Evolutionary conservation across 2,329 filamentous ascomycete species (phyloP).

Genomic region (Colletotrichum tropicicola): DNA sequence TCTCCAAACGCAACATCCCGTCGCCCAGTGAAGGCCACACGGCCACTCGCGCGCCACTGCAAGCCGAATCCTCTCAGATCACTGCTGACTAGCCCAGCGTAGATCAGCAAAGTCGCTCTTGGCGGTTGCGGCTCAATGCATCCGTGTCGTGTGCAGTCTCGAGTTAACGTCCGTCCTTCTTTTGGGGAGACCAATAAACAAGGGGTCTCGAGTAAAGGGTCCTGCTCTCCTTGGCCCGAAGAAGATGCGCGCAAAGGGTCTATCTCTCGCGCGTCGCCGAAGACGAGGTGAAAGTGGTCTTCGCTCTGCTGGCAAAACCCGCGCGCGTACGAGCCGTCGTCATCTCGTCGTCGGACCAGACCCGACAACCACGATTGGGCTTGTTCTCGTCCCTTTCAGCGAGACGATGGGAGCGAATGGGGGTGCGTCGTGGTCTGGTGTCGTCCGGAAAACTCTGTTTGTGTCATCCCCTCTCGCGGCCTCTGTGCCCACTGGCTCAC

Average conservation of each 20-base stretch:
- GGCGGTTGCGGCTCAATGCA: too few species aligned
- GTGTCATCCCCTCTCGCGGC: constrained; percentile 1
- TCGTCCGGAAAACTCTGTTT: constrained; percentile 18
- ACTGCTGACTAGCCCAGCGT: too few species aligned
- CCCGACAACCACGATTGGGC: constrained; percentile 1
- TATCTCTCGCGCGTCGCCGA: neutral
- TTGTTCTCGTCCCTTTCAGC: neutral
- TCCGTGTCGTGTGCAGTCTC: too few species aligned
- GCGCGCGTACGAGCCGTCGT: neutral
- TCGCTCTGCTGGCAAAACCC: neutral
- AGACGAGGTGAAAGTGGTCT: neutral
- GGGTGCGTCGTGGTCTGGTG: neutral
- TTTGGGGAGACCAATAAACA: too few species aligned
- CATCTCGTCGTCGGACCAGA: constrained; percentile 17
- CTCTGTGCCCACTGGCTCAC: neutral
- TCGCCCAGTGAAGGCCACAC: neutral
- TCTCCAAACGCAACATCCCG: neutral
- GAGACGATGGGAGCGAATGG: too few species aligned
- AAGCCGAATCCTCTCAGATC: too few species aligned
- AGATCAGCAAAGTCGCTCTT: too few species aligned
- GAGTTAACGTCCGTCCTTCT: too few species aligned
- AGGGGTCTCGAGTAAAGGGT: too few species aligned
- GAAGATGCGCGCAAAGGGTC: neutral
- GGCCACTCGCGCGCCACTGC: neutral
- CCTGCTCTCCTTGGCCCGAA: neutral